phyloP scores from a whole-genome alignment of 257 asterid genomes.

The Solanum gandarillasii region DNA sequence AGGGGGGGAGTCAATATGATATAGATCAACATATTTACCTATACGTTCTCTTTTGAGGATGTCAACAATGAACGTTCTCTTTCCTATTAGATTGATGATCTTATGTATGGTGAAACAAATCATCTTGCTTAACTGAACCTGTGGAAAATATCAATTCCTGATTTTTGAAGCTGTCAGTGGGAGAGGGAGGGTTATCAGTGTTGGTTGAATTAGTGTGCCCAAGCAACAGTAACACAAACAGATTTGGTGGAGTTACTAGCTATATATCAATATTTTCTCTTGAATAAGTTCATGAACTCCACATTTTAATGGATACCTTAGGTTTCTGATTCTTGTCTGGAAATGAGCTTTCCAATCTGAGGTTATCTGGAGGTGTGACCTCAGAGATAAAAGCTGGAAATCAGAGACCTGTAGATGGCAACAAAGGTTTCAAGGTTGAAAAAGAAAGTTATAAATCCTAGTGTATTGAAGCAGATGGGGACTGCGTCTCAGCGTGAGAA shows the following conservation, averaged over 20 bases:
- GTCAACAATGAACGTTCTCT: background rate
- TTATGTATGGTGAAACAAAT: background rate
- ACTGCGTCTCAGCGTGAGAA: background rate
- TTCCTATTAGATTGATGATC: background rate
- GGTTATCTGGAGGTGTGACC: background rate
- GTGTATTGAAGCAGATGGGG: background rate
- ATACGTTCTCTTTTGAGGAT: background rate
- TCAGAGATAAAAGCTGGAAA: background rate
- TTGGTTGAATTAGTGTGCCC: background rate
- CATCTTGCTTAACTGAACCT: background rate
- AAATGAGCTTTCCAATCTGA: background rate
- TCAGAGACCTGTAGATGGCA: background rate
- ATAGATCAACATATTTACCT: background rate
- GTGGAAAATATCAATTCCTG: background rate
- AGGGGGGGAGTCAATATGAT: background rate
- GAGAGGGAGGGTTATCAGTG: background rate
- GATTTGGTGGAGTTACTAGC: background rate
- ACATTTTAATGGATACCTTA: background rate
- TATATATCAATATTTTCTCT: background rate
- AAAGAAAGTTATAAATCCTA: background rate
- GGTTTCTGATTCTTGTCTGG: background rate
- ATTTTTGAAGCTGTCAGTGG: background rate
- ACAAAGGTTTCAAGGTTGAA: background rate
- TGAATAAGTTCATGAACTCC: background rate
- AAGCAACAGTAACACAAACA: background rate